These are phyloP conservation scores for Hanseniaspora lachancei DNA, from an alignment of 805 yeast genomes.

Conservation along the genomic window DNA sequence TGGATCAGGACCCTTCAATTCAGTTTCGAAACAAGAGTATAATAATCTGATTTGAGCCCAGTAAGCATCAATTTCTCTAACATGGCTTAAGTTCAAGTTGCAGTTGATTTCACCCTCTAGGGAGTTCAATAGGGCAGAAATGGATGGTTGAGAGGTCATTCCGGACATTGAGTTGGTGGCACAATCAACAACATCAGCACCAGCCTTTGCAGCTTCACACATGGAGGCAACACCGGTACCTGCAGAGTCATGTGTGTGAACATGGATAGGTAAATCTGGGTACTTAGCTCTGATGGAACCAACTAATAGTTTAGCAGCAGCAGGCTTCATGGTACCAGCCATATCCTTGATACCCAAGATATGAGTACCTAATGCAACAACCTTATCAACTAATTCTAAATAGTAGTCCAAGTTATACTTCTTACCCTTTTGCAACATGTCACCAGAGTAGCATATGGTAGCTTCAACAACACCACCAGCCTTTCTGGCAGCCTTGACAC, in stretches of 20 bases:
- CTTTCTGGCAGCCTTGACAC: conserved; percentile 92
- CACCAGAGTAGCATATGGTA: conserved; percentile 97
- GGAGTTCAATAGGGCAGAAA: conserved; percentile 84
- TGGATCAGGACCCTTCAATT: conserved; percentile 98
- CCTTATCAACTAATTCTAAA: conserved; percentile 62
- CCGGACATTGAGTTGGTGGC: conserved; percentile 97
- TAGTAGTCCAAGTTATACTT: conserved; percentile 91
- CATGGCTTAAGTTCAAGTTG: conserved; percentile 51
- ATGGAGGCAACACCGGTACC: conserved; percentile 98
- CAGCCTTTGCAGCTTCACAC: conserved; percentile 87
- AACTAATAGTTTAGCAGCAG: conserved; percentile 74
- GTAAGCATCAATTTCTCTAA: conserved; percentile 79
- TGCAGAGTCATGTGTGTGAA: conserved; percentile 98
- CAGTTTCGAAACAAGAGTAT: conserved; percentile 95
- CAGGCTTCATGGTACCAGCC: conserved; percentile 98
- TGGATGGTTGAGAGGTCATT: conserved; percentile 94
- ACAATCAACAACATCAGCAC: conserved; percentile 97
- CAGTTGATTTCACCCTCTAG: conserved; percentile 75
- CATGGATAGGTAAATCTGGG: conserved; percentile 94
- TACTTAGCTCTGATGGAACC: conserved; percentile 70
- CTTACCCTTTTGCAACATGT: conserved; percentile 90
- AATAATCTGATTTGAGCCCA: conserved; percentile 98
- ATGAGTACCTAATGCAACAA: conserved; percentile 91
- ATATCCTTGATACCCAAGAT: conserved; percentile 95
- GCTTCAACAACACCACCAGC: conserved; percentile 99